Evolutionary conservation across 2,329 filamentous ascomycete species (phyloP).

Genomic region (Cryphonectria radicalis): DNA sequence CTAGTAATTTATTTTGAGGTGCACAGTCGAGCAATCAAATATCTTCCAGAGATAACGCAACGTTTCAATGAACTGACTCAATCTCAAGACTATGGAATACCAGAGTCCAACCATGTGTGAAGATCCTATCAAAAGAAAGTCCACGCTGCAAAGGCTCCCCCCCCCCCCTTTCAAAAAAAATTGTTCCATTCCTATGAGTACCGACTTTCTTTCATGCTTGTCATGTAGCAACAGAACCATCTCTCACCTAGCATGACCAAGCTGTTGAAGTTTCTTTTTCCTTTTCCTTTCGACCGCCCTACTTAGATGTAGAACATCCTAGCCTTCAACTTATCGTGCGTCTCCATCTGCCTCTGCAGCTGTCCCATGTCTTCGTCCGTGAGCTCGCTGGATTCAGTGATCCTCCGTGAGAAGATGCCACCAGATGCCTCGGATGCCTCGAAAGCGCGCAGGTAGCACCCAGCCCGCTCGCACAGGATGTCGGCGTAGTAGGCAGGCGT

Average conservation of each 20-base stretch:
- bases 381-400: neutral
- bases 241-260: neutral
- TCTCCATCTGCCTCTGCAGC: neutral
- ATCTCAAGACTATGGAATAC: neutral
- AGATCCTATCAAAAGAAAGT: neutral
- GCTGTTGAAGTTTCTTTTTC: neutral
- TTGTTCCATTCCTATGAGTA: neutral
- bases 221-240: neutral
- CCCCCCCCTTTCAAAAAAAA: neutral
- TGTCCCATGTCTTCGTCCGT: neutral
- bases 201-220: neutral
- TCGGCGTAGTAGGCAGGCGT: constrained; percentile 92
- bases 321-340: constrained; percentile 35
- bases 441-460: constrained; percentile 62
- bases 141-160: neutral
- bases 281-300: neutral
- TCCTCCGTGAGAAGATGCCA: neutral
- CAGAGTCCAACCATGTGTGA: no score
- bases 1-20: no score
- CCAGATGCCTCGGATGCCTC: neutral
- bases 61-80: neutral
- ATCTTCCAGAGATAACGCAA: neutral
- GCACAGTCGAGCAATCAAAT: no score
- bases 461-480: constrained; percentile 76
- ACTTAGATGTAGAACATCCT: constrained; percentile 51